Evolutionary conservation across 352 stramenopile species (phyloP).

Genomic region (Halophytophthora batemanensis): DNA sequence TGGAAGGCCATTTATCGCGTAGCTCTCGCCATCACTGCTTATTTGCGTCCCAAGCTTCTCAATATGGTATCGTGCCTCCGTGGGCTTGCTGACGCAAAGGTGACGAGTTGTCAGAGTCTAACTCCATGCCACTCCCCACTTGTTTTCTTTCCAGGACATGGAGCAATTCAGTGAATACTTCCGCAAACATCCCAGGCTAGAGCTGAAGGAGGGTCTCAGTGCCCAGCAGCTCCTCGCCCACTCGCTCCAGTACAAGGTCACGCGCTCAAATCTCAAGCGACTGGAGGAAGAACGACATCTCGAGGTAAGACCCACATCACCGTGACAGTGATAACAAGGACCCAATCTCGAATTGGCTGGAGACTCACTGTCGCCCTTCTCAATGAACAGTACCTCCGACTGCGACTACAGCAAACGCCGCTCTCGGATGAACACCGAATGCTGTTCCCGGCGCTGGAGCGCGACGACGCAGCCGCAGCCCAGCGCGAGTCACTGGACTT

Average conservation of each 20-base stretch:
- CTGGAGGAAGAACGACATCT: slow-evolving; percentile 71
- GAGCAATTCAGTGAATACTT: slow-evolving; percentile 74
- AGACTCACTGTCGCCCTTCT: neutral
- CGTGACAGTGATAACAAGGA: neutral
- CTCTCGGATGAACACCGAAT: slow-evolving; percentile 61
- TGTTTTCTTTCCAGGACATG: slow-evolving; percentile 43
- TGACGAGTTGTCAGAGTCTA: neutral
- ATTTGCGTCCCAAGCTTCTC: slow-evolving; percentile 55
- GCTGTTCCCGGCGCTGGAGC: slow-evolving; percentile 66
- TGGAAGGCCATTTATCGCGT: slow-evolving; percentile 77
- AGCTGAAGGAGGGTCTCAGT: slow-evolving; percentile 34
- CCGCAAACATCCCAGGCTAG: slow-evolving; percentile 51
- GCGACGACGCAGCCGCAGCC: slow-evolving; percentile 27
- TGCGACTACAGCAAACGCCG: slow-evolving; percentile 59
- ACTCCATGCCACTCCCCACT: neutral
- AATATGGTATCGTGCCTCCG: slow-evolving; percentile 33
- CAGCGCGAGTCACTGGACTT: slow-evolving; percentile 43
- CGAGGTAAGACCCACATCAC: slow-evolving; percentile 53
- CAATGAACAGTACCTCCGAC: slow-evolving; percentile 73
- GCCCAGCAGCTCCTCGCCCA: slow-evolving; percentile 37
- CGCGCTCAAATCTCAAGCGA: slow-evolving; percentile 43
- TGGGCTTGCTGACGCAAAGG: neutral
- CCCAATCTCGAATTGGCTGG: neutral
- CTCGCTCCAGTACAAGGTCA: slow-evolving; percentile 67
- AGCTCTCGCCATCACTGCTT: slow-evolving; percentile 57